Percentiles rank a stretch among this genome's conserved stretches.
Evolutionary conservation across 2,329 filamentous ascomycete genomes (phyloP).

Genomic region (Helotiales sp.): DNA sequence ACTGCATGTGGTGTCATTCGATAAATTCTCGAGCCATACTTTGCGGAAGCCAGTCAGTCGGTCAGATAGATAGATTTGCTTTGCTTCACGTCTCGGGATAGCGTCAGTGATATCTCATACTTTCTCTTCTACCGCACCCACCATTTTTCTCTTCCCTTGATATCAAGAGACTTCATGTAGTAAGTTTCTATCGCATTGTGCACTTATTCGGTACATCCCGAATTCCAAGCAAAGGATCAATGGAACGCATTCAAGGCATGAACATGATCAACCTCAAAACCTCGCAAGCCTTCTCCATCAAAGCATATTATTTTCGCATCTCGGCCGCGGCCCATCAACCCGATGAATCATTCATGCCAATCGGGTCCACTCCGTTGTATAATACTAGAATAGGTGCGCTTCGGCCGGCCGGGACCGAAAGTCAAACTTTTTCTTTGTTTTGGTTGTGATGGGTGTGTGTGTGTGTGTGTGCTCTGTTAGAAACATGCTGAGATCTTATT

Average conservation of each 20-base stretch:
- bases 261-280: not conserved
- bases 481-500: no score
- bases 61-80: conserved; percentile 6
- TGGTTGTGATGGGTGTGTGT: no score
- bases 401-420: no score
- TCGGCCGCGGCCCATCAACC: not conserved
- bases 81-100: not conserved
- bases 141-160: no score
- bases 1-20: not conserved
- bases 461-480: no score
- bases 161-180: no score
- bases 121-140: no score
- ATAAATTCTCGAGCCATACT: not conserved
- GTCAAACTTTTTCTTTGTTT: no score
- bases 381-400: not conserved
- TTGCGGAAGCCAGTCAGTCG: not conserved
- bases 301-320: not conserved
- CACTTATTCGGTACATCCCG: no score
- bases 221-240: no score
- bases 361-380: not conserved
- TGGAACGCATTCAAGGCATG: not conserved
- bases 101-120: conserved; percentile 3
- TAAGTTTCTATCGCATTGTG: not conserved
- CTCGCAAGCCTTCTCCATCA: not conserved
- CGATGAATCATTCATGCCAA: not conserved